phyloP scores from a whole-genome alignment of 257 asterid species.

The Solanum sitiens region DNA sequence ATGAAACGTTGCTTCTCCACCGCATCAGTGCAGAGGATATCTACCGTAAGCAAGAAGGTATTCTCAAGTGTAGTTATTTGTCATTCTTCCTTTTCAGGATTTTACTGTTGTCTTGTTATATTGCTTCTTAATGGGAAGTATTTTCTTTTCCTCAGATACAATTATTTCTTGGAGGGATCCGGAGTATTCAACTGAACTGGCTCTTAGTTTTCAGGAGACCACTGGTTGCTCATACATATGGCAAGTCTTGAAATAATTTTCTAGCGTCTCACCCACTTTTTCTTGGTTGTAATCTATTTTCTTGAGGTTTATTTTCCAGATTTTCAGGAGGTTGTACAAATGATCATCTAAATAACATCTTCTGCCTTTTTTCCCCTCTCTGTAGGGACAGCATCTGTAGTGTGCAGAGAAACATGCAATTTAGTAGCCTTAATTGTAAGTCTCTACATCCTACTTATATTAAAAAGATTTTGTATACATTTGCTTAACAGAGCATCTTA shows the following conservation, averaged over 20 bases:
- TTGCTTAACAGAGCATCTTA: neutral
- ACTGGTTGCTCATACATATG: conserved; percentile 92
- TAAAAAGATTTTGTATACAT: neutral
- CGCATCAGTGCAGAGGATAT: conserved; percentile 86
- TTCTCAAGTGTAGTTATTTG: neutral
- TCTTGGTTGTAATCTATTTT: neutral
- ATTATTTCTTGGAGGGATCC: conserved; percentile 98
- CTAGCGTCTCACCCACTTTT: neutral
- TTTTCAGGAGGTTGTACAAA: neutral
- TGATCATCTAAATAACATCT: neutral
- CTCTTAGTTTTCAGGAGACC: conserved; percentile 99
- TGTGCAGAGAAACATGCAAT: conserved; percentile 80
- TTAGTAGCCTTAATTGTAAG: conserved; percentile 73
- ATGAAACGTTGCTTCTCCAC: conserved; percentile 69
- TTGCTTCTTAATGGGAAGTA: neutral
- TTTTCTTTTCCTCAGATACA: conserved; percentile 48
- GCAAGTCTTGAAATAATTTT: conserved; percentile 33
- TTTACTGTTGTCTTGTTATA: neutral
- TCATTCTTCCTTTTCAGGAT: neutral
- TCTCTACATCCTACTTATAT: neutral
- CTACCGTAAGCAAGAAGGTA: conserved; percentile 96
- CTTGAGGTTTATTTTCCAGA: neutral
- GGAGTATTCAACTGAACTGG: conserved; percentile 79
- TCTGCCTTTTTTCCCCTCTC: neutral
- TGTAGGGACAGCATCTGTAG: conserved; percentile 85